A percentile compares a stretch with the other conserved stretches of the same genome.
Evolutionary conservation across 257 asterid species (phyloP).

Genomic region (Solanum tarijense): DNA sequence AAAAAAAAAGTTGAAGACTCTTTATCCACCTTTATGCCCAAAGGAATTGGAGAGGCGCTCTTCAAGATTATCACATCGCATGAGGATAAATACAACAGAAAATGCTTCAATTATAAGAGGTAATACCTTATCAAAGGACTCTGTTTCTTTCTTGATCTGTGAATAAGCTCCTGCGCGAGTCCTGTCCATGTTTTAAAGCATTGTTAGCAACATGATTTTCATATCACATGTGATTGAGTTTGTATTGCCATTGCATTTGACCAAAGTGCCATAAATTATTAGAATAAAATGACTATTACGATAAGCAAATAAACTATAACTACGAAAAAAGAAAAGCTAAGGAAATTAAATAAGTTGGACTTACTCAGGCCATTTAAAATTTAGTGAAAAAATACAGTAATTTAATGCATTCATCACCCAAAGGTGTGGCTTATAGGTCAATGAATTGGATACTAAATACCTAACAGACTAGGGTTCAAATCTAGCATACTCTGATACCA

Average conservation of each 20-base stretch:
- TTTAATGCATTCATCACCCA: not conserved
- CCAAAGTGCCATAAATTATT: not conserved
- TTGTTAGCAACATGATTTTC: not conserved
- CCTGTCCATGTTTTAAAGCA: conserved; percentile 42
- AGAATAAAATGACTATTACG: not conserved
- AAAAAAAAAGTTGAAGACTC: not conserved
- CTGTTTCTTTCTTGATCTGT: conserved; percentile 43
- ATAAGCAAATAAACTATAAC: not conserved
- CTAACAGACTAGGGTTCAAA: not conserved
- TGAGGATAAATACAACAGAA: not conserved
- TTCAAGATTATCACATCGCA: not conserved
- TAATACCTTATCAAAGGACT: conserved; percentile 82
- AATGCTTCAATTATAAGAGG: conserved; percentile 2
- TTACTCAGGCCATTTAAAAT: not conserved
- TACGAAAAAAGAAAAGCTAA: not conserved
- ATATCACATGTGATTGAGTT: not conserved
- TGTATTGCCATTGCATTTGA: not conserved
- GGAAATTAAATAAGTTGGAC: not conserved
- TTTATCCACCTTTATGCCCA: not conserved
- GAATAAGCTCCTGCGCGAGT: conserved; percentile 17
- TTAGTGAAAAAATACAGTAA: not conserved
- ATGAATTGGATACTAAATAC: not conserved
- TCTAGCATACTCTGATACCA: not conserved
- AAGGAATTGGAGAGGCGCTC: not conserved
- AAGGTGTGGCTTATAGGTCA: not conserved